Evolutionary conservation across 768 basidiomycete genomes (phyloP).

Genomic region (Tubosaeta brunneosetosa): DNA sequence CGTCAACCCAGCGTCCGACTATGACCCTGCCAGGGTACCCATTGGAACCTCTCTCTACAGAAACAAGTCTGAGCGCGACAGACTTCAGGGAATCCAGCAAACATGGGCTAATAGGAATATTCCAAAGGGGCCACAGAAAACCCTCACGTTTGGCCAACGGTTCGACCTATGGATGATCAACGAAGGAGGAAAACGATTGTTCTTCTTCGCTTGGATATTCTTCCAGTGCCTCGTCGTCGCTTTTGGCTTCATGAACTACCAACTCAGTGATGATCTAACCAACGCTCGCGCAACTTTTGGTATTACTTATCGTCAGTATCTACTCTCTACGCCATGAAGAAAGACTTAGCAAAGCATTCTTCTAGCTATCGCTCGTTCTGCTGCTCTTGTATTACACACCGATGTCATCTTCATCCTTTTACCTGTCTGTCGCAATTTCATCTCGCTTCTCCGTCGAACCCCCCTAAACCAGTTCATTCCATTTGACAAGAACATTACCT

Average conservation of each 20-base stretch:
- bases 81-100: conserved; percentile 83
- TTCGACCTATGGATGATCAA: conserved; percentile 89
- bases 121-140: conserved; percentile 31
- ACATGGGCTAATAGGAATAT: conserved; percentile 36
- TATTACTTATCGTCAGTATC: conserved; percentile 63
- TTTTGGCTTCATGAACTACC: conserved; percentile 76
- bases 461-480: conserved; percentile 83
- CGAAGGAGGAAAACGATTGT: conserved; percentile 75
- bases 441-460: conserved; percentile 82
- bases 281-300: conserved; percentile 70
- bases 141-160: conserved; percentile 40
- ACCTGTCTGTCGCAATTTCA: conserved; percentile 92
- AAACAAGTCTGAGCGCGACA: conserved; percentile 79
- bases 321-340: background rate
- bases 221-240: conserved; percentile 74
- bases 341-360: background rate
- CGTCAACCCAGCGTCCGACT: conserved; percentile 29
- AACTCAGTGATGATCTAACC: conserved; percentile 70
- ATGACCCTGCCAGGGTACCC: conserved; percentile 23
- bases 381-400: conserved; percentile 87
- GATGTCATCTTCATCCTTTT: conserved; percentile 92
- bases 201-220: conserved; percentile 77
- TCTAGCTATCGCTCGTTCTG: conserved; percentile 77
- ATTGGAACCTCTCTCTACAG: conserved; percentile 56
- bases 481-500: conserved; percentile 89